Percentiles rank a stretch among this genome's conserved stretches.
Conservation (phyloP, 148 eudicot species). For the Fallopia convolvulus region DNA sequence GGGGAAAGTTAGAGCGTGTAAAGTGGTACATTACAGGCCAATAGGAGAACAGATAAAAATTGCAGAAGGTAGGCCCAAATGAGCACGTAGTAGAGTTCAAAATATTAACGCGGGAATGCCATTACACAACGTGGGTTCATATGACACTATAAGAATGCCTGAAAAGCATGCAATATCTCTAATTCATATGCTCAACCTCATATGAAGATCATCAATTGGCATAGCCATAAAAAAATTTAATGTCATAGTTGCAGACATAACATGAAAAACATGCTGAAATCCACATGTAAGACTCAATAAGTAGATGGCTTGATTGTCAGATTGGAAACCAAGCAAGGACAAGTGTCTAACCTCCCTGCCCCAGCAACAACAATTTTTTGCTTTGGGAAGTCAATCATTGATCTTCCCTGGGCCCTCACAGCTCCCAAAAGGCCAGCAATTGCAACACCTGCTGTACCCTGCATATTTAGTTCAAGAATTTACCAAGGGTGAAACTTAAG, state of each 20-base stretch:
- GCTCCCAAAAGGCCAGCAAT: slow-evolving; percentile 98
- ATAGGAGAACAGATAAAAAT: not conserved
- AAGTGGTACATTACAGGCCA: not conserved
- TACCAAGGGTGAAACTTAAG: not conserved
- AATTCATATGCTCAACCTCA: not conserved
- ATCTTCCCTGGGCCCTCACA: slow-evolving; percentile 94
- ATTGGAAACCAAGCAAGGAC: not conserved
- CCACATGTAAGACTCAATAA: not conserved
- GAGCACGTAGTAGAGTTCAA: not conserved
- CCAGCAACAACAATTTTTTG: slow-evolving; percentile 98
- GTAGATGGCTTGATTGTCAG: not conserved
- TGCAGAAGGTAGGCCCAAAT: not conserved
- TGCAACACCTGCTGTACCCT: slow-evolving; percentile 99
- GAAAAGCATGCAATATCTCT: not conserved
- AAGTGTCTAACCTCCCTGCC: slow-evolving; percentile 75
- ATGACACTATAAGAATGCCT: not conserved
- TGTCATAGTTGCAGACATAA: not conserved
- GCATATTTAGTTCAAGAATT: slow-evolving; percentile 14
- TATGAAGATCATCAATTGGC: not conserved
- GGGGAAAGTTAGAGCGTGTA: not conserved
- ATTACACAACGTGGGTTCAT: not conserved
- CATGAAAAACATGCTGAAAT: slow-evolving; percentile 5
- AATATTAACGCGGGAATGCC: not conserved
- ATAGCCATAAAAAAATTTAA: not conserved
- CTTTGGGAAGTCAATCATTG: slow-evolving; percentile 95